Base-by-base conservation (phyloP, 148 eudicot genomes). In the Simmondsia chinensis region DNA sequence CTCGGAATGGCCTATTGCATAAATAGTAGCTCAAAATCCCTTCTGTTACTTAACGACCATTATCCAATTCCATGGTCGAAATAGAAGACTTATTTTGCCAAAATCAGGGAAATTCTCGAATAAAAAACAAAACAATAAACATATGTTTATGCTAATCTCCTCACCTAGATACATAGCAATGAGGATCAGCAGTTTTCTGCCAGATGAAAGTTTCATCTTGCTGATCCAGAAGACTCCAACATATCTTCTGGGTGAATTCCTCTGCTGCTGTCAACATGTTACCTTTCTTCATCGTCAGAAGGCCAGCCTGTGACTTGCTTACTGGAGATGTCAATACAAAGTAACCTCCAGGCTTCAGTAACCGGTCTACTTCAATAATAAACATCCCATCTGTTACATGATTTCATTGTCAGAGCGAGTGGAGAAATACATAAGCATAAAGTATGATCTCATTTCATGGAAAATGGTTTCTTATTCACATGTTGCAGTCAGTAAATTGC, bases 321-420 rank as follows among this genome's bases (percentile, higher is more conserved):
- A 59, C 50, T 23, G 94, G 82, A 35, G 87, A 76, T 52, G 88
- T 87, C 39, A 89, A 61, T 21, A 89, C 93, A 73, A 89, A 78
- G 64, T 81, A 89, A 51, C 97, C 97, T 52, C 97, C 97, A 62
- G 97, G 95, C 74, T 71, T 89, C 31, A 88, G 87, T 34, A 88
- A 47, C 32, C 97, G 86, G 54, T 88, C 97, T 43, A 84, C 83
- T 75, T 88, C 97, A 50, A 89, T 55, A 36, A 89, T 76, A 47
- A 75, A 63, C 69, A 75, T 62, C 48, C 97, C 95, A 78, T 78
- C 97, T 89, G 93, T 63, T 39, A 10, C 53, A 58, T 11, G 53
- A 53, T 42, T 29, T 16, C 46, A 63, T 32, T 35, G 36, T 52
- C 47, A 65, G 57, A 22, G n/a, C n/a, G n/a, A n/a, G 20, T n/a